Evolutionary conservation across 2,329 filamentous ascomycete species (phyloP), one percentile per base, ranked within the genome.

Genomic region (Fragosphaeria purpurea): DNA sequence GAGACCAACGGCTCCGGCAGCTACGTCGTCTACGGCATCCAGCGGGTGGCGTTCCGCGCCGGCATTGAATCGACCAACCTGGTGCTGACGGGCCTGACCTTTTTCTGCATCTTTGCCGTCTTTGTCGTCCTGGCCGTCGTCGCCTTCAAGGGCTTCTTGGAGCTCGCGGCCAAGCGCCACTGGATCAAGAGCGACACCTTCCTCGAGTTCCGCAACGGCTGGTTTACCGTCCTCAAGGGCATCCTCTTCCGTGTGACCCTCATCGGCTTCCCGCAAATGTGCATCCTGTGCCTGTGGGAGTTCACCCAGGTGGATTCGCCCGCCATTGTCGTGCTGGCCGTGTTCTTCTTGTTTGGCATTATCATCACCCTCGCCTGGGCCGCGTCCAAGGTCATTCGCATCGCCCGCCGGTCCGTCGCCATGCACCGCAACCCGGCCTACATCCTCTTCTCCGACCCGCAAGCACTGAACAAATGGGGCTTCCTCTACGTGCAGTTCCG

Each of bases 391-490:
- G 86, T 94, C 51, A 83, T 90, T 60, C 80, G 81, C 45, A 82
- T 93, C 51, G 88, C 87, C 12, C 86, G 86, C 60, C 83, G 85
- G 57, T 93, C 87, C 30, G 83, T 90, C 56, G 70, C 76, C 46
- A 88, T 93, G 80, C 88, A 94, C 77, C 88, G 88, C 70, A 94
- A 93, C 69, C 86, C 88, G 13, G 88, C 87, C 40, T 93, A 93
- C 66, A 91, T 93, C 60, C 80, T 94, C 52, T 94, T 90, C 71
- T 93, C 88, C 7, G 88, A 94, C 62, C 85, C 87, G 4, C 77
- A 85, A 51, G 83, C 85, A 47, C 75, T 94, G 57, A 93, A 94
- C 78, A 90, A 93, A 68, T 94, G 88, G 88, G 88, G 88, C 37
- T 94, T 94, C 73, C 73, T 94, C 50, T 94, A 94, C 64, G 85